phyloP scores from a whole-genome alignment of 208 protist genomes.

The Endotrypanum monterogeii region DNA sequence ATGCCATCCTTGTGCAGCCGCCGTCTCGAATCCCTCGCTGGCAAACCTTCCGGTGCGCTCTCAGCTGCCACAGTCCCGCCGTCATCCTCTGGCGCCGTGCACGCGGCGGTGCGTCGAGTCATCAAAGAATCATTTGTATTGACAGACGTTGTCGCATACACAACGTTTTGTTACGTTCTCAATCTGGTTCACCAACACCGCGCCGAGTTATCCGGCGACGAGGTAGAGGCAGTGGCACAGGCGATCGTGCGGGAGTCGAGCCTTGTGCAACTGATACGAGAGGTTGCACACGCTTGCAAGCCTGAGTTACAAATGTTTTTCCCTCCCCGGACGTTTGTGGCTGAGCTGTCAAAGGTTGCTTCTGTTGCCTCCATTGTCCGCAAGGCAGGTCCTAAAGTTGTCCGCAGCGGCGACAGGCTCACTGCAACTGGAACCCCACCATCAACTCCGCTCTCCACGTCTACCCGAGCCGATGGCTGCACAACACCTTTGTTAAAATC shows the following conservation, averaged over 20 bases:
- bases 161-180: slow-evolving; percentile 18
- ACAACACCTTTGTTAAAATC: not conserved
- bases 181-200: slow-evolving; percentile 20
- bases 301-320: slow-evolving; percentile 28
- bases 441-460: not conserved
- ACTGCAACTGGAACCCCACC: not conserved
- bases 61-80: not conserved
- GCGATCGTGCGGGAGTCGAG: slow-evolving; percentile 16
- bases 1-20: slow-evolving; percentile 47
- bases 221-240: slow-evolving; percentile 35
- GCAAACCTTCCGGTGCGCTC: no score
- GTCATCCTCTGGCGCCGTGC: not conserved
- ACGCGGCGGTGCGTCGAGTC: not conserved
- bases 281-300: slow-evolving; percentile 24
- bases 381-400: not conserved
- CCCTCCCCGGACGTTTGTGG: slow-evolving; percentile 2
- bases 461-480: not conserved
- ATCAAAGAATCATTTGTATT: slow-evolving; percentile 17
- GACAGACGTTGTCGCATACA: slow-evolving; percentile 11
- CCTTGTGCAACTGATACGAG: slow-evolving; percentile 12
- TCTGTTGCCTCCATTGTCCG: not conserved
- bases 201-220: slow-evolving; percentile 35
- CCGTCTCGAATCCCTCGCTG: slow-evolving; percentile 36
- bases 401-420: not conserved
- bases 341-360: not conserved